Conservation (phyloP, 2,329 filamentous ascomycete genomes). For the Curvularia hawaiiensis region DNA sequence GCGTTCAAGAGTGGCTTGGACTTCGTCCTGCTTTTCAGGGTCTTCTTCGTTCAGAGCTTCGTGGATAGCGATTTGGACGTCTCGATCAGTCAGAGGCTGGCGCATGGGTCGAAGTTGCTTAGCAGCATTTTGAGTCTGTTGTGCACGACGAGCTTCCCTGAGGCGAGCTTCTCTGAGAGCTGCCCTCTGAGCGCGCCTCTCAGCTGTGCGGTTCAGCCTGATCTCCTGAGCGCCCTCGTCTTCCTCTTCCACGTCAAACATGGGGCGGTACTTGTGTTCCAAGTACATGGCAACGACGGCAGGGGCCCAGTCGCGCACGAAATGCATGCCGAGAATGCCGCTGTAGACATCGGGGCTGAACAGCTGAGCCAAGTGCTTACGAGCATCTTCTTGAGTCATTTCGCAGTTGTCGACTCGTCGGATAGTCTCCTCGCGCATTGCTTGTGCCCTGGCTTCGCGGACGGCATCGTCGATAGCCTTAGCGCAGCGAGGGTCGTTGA, state of each 20-base stretch:
- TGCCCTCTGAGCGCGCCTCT: background rate
- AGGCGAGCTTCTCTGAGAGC: background rate
- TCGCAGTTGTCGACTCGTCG: slow-evolving; percentile 14
- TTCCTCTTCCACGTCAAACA: slow-evolving; percentile 31
- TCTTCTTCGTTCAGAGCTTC: background rate
- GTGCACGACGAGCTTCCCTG: background rate
- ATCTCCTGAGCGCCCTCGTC: slow-evolving; percentile 13
- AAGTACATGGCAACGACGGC: slow-evolving; percentile 35
- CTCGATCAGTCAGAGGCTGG: background rate
- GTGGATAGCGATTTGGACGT: background rate
- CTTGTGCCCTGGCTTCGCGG: slow-evolving; percentile 23
- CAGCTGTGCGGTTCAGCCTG: slow-evolving; percentile 10
- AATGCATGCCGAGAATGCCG: slow-evolving; percentile 27
- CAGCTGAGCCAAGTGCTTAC: slow-evolving; percentile 24
- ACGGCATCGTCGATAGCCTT: slow-evolving; percentile 36
- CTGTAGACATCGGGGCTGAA: slow-evolving; percentile 20
- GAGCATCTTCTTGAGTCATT: slow-evolving; percentile 19
- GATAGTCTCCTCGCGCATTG: slow-evolving; percentile 25
- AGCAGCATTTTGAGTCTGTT: background rate
- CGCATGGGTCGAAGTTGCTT: background rate
- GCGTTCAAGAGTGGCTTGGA: background rate
- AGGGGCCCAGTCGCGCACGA: slow-evolving; percentile 28
- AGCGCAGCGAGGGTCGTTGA: slow-evolving; percentile 33
- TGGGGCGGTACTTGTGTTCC: slow-evolving; percentile 33
- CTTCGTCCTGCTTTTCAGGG: background rate